Base-by-base conservation (phyloP, 2,329 filamentous ascomycete genomes). In the Trichoderma breve region DNA sequence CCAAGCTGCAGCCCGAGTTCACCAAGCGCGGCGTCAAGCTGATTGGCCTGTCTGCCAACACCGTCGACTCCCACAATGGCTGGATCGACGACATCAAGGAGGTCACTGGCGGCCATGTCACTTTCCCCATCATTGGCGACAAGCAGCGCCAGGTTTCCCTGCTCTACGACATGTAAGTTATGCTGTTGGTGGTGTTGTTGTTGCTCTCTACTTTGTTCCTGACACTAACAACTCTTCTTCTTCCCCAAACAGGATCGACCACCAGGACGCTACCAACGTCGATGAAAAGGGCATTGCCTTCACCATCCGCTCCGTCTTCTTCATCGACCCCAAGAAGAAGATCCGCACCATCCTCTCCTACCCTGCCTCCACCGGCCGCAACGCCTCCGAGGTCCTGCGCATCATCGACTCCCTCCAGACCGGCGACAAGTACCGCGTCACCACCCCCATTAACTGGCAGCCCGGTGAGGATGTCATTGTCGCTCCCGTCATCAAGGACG, bases 271-370 rank as follows among this genome's bases (percentile, higher is more conserved):
- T 78, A 92, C 90, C 85, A 94, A 94, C 84, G 91, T 94, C 72
- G 92, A 94, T 82, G 83, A 87, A 79, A 93, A 93, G 88, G 92
- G 92, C 77, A 92, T 95, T 77, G 94, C 94, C 71, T 95, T 97
- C 85, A 97, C 95, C 77, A 97, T 98, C 84, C 93, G 95, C 79
- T 94, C 92, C 77, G 95, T 97, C 80, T 97, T 97, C 88, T 87
- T 97, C 84, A 96, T 97, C 82, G 94, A 97, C 86, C 94, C 94
- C 75, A 90, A 89, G 83, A 97, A 97, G 91, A 95, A 92, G 83
- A 96, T 97, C 84, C 92, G 95, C 78, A 90, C 95, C 81, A 97
- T 94, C 82, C 92, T 97, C 86, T 91, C 93, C 80, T 98, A 97
- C 87, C 95, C 95, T 57, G 94, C 95, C 73, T 95, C 92, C 72